Evolutionary conservation across 768 basidiomycete species (phyloP), one percentile per base, ranked within the genome.

Genomic region (Agaricus blazei): DNA sequence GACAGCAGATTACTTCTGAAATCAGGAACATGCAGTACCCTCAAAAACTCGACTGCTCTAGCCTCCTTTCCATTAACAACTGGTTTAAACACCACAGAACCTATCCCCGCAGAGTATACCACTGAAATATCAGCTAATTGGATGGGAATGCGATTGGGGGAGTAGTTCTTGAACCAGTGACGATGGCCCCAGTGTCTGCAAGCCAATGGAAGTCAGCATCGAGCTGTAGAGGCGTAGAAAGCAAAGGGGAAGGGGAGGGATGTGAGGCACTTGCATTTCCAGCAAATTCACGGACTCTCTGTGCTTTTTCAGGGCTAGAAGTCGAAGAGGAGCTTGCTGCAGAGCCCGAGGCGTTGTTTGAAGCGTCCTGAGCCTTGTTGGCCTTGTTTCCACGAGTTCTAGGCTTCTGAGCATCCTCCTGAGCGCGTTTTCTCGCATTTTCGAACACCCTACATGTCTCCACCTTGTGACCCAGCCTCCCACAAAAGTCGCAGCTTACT

Each of bases 21-120:
- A n/a, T n/a, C n/a, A n/a, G 61, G 61, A 23, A 62, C 56, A 56
- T 62, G 49, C 34, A 62, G 43, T 4, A 62, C 61, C 42, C 40
- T 27, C 19, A 26, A 53, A 38, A 62, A 60, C 15, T 52, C 44
- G 26, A 62, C 48, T 23, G 52, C 53, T 40, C 45, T 40, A n/a
- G 37, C 52, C n/a, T 43, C 6, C 29, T 41, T 47, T 50, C 46
- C 52, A 45, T 51, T 24, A 24, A 60, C 31, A 28, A 38, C 19
- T 14, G 59, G 59, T 12, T 36, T 8, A 52, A 61, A 58, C 7
- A 54, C 42, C 27, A 61, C 48, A 44, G 41, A 40, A n/a, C 53
- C 57, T 3, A 57, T 43, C 8, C 52, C 53, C 23, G 47, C 28
- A 9, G 56, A 19, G 34, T 52, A 62, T 11, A 61, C 43, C 3